Evolutionary conservation across 23 red algal species (phyloP).

Genomic region (Gracilaria vermiculophylla): DNA sequence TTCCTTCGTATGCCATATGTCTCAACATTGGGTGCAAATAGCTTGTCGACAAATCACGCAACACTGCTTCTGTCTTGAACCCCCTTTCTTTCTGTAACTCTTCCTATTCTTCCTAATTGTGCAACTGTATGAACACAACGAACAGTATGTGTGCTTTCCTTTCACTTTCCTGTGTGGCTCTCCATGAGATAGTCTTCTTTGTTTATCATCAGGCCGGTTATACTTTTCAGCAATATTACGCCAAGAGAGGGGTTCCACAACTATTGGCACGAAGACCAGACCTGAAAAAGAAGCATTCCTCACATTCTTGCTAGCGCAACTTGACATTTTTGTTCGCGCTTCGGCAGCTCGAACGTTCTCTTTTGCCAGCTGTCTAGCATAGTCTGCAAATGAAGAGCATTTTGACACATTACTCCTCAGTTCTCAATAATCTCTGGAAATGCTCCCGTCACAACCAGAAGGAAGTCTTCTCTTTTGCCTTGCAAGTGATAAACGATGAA

Average conservation of each 20-base stretch:
- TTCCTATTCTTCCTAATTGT: not conserved
- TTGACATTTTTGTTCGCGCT: not conserved
- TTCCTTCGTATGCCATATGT: not conserved
- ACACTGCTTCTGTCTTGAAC: not conserved
- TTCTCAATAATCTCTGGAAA: too few relatives aligned
- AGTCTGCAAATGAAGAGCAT: constrained; percentile 1
- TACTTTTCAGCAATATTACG: constrained; percentile 2
- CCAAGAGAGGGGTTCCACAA: not conserved
- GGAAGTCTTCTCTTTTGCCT: too few relatives aligned
- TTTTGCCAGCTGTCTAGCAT: not conserved
- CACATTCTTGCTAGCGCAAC: not conserved
- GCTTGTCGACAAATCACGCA: not conserved
- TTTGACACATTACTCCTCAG: not conserved
- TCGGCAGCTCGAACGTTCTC: not conserved
- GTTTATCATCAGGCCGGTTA: not conserved
- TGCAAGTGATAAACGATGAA: too few relatives aligned
- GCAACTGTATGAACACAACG: not conserved
- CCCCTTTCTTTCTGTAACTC: not conserved
- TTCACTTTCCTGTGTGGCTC: not conserved
- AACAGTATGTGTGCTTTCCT: constrained; percentile 8
- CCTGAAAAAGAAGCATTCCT: not conserved
- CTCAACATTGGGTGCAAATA: not conserved
- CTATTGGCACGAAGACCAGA: not conserved
- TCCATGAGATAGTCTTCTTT: not conserved
- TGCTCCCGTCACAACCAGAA: too few relatives aligned